Percentiles rank a stretch among this genome's conserved stretches.
These are phyloP conservation scores for Friedmanniomyces simplex DNA, from an alignment of 495 filamentous ascomycete genomes.

Conservation along the genomic window DNA sequence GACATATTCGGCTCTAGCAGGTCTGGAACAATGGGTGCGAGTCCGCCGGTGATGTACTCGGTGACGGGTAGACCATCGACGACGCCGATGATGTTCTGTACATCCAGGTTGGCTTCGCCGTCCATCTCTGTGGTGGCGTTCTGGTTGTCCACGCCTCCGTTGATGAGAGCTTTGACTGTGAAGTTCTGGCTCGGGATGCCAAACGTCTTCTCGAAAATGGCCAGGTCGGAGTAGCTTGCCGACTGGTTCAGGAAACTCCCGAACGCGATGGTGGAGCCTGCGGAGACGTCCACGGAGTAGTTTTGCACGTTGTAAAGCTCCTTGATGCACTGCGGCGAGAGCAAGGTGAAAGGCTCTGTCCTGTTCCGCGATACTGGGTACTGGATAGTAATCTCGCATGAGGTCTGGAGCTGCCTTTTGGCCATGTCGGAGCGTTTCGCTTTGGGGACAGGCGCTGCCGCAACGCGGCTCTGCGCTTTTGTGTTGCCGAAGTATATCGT, in stretches of 20 bases:
- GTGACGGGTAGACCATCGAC: conserved; percentile 49
- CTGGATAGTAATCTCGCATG: conserved; percentile 6
- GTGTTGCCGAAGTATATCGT: conserved; percentile 49
- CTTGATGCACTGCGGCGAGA: conserved; percentile 44
- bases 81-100: conserved; percentile 57
- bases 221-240: conserved; percentile 30
- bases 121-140: conserved; percentile 27
- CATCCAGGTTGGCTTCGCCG: conserved; percentile 64
- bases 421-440: neutral
- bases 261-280: conserved; percentile 40
- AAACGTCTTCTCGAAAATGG: conserved; percentile 34
- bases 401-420: neutral
- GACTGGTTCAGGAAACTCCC: conserved; percentile 46
- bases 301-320: conserved; percentile 47
- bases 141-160: conserved; percentile 33
- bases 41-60: conserved; percentile 59
- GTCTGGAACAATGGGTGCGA: conserved; percentile 53
- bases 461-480: conserved; percentile 1
- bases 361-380: neutral
- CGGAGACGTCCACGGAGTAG: conserved; percentile 31
- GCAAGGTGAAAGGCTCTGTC: conserved; percentile 36
- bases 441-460: neutral
- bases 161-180: conserved; percentile 46
- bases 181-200: conserved; percentile 48
- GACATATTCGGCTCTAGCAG: conserved; percentile 42